A percentile compares a stretch with the other conserved stretches of the same genome.
Evolutionary conservation across 2,329 filamentous ascomycete species (phyloP).

Genomic region (Claviceps purpurea): DNA sequence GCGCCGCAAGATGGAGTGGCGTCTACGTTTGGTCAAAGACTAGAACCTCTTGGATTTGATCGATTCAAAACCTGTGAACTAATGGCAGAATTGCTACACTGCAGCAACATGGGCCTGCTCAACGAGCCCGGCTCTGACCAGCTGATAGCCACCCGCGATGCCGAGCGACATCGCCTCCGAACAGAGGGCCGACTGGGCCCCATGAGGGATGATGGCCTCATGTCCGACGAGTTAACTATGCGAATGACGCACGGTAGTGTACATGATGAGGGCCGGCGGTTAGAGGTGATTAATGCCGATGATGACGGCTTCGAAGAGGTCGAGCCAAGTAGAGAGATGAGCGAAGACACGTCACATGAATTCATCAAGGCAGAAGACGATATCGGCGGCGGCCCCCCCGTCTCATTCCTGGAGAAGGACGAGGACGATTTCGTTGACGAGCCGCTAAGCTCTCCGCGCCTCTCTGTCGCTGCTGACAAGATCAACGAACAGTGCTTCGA

Average conservation of each 20-base stretch:
- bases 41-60: constrained; percentile 92
- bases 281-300: constrained; percentile 68
- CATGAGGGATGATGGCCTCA: constrained; percentile 25
- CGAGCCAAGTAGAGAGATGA: constrained; percentile 51
- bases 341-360: constrained; percentile 58
- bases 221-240: constrained; percentile 48
- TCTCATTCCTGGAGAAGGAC: constrained; percentile 32
- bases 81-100: constrained; percentile 94
- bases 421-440: constrained; percentile 70
- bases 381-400: constrained; percentile 20
- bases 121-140: constrained; percentile 87
- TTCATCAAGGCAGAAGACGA: constrained; percentile 49
- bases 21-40: constrained; percentile 79
- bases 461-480: constrained; percentile 48
- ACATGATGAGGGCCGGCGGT: constrained; percentile 48
- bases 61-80: constrained; percentile 97
- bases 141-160: constrained; percentile 66
- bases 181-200: constrained; percentile 55
- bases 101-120: constrained; percentile 94
- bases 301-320: constrained; percentile 95
- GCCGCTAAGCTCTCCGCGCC: constrained; percentile 53
- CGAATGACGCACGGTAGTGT: constrained; percentile 31
- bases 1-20: constrained; percentile 62
- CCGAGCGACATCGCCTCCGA: constrained; percentile 67
- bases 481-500: constrained; percentile 37